These are phyloP conservation scores for Serendipita indica DNA, from an alignment of 768 basidiomycete genomes.

Conservation along the genomic window DNA sequence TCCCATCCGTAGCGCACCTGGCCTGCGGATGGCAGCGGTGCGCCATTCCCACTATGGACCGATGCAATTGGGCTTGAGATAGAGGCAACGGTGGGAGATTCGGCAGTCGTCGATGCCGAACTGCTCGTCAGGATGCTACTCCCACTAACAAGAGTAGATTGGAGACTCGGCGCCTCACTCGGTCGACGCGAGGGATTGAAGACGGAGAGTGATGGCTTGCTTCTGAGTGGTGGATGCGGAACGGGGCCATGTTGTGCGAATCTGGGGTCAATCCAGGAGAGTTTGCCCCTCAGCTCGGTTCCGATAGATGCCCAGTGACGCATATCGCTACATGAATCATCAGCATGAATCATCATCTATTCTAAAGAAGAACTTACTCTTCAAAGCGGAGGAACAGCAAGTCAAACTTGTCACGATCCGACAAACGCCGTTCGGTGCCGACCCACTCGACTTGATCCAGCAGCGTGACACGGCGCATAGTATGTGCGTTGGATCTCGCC, in stretches of 20 bases:
- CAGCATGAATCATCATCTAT: neutral
- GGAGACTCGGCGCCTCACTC: too few species aligned
- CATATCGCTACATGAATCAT: neutral
- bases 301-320: neutral
- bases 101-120: too few species aligned
- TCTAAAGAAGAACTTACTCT: neutral
- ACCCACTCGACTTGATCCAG: neutral
- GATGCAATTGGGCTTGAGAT: too few species aligned
- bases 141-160: too few species aligned
- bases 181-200: neutral
- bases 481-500: neutral
- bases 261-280: neutral
- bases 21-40: too few species aligned
- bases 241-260: neutral
- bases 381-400: neutral
- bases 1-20: neutral
- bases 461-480: neutral
- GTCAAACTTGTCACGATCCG: slow-evolving; percentile 1
- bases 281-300: neutral
- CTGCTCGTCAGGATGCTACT: too few species aligned
- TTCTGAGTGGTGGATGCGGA: neutral
- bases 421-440: neutral
- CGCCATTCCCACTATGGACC: too few species aligned
- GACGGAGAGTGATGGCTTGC: neutral
- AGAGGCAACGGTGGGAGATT: too few species aligned